These are phyloP conservation scores for Dinochytrium kinnereticum DNA, from an alignment of 371 early-diverging fungal genomes.

Conservation along the genomic window DNA sequence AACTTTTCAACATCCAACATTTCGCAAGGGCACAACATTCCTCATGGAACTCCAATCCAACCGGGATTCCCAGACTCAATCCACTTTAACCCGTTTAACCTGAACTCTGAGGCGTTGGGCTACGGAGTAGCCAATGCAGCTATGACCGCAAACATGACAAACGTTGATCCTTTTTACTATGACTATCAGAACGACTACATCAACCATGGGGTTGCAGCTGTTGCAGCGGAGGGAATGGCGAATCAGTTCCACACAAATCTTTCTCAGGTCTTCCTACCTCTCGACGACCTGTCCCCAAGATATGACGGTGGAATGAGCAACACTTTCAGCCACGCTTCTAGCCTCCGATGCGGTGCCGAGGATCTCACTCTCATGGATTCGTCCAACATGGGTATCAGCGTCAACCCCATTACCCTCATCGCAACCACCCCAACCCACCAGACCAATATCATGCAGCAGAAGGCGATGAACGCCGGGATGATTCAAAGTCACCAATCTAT, in stretches of 20 bases:
- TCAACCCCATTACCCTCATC: slow-evolving; percentile 6
- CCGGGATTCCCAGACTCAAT: not conserved
- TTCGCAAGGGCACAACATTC: not conserved
- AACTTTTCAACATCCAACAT: not conserved
- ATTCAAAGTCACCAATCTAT: not conserved
- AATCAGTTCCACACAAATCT: not conserved
- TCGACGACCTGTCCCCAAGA: not conserved
- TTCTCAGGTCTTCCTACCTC: slow-evolving; percentile 3
- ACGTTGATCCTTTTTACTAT: not conserved
- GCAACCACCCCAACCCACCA: too few species aligned
- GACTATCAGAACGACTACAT: not conserved
- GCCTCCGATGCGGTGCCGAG: not conserved
- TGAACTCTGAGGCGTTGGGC: not conserved
- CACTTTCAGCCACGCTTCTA: not conserved
- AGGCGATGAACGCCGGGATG: not conserved
- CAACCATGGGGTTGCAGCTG: slow-evolving; percentile 5
- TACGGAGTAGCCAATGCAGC: not conserved
- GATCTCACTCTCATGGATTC: not conserved
- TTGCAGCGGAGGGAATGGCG: slow-evolving; percentile 1
- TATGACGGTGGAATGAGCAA: not conserved
- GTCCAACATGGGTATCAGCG: not conserved
- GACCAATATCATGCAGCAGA: not conserved
- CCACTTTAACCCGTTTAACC: slow-evolving; percentile 1
- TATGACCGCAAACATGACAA: not conserved
- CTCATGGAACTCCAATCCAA: not conserved